These are phyloP conservation scores for Suaeda aralocaspica DNA, from an alignment of 148 eudicot genomes.

Conservation along the genomic window DNA sequence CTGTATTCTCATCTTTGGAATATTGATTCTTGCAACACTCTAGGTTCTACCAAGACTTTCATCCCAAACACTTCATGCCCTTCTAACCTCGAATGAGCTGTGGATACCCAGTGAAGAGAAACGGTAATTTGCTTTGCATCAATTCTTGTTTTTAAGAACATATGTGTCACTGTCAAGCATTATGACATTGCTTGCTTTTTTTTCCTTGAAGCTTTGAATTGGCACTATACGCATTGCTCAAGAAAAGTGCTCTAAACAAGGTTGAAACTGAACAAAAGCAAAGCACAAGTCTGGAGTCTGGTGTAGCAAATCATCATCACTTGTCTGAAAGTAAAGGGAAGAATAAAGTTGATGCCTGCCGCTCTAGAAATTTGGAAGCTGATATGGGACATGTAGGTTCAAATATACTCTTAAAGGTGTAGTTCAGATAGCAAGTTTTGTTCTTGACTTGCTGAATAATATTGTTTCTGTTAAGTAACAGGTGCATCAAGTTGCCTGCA, in stretches of 20 bases:
- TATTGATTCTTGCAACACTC: slow-evolving; percentile 8
- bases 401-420: slow-evolving; percentile 30
- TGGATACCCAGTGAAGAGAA: slow-evolving; percentile 98
- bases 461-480: slow-evolving; percentile 29
- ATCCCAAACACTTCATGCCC: slow-evolving; percentile 80
- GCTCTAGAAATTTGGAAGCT: slow-evolving; percentile 40
- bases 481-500: slow-evolving; percentile 40
- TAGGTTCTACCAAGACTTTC: slow-evolving; percentile 98
- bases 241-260: slow-evolving; percentile 51
- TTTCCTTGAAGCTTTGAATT: slow-evolving; percentile 70
- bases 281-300: slow-evolving; percentile 36
- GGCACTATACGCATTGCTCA: slow-evolving; percentile 68
- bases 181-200: slow-evolving; percentile 22
- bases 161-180: slow-evolving; percentile 12
- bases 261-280: slow-evolving; percentile 47
- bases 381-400: slow-evolving; percentile 41
- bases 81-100: slow-evolving; percentile 85
- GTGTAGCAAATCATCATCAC: slow-evolving; percentile 31
- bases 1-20: slow-evolving; percentile 1
- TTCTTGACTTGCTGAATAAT: slow-evolving; percentile 36
- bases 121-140: slow-evolving; percentile 43
- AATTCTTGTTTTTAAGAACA: neutral
- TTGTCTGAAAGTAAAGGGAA: slow-evolving; percentile 44
- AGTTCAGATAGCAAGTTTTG: slow-evolving; percentile 35
- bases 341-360: slow-evolving; percentile 35